Evolutionary conservation across 2,329 filamentous ascomycete genomes (phyloP).

Genomic region (Colletotrichum melonis): DNA sequence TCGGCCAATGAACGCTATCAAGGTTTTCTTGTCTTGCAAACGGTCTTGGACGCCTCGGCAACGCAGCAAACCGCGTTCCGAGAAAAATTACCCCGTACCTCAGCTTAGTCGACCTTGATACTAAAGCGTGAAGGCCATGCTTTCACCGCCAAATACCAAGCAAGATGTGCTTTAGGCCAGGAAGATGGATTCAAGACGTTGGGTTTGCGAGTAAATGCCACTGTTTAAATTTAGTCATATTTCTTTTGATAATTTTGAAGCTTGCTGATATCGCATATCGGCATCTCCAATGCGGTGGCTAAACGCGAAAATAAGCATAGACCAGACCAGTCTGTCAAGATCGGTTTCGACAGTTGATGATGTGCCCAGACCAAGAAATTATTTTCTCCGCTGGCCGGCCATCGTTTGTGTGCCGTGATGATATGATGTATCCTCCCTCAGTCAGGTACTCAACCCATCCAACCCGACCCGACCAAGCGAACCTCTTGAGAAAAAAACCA

Average conservation of each 20-base stretch:
- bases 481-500: neutral
- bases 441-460: neutral
- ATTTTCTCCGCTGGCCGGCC: neutral
- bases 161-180: neutral
- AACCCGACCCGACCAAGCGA: conserved; percentile 22
- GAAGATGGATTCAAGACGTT: neutral
- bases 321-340: neutral
- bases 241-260: neutral
- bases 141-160: too few species aligned
- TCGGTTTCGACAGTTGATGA: neutral
- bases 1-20: neutral
- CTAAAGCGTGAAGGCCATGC: too few species aligned
- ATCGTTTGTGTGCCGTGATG: neutral
- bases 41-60: neutral
- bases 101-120: too few species aligned
- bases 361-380: neutral
- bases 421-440: neutral
- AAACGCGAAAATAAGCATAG: neutral
- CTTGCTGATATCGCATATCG: neutral
- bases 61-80: neutral
- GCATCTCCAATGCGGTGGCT: neutral
- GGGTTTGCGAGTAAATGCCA: neutral
- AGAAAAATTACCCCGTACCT: neutral
- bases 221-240: neutral
- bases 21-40: conserved; percentile 1